Evolutionary conservation across 768 basidiomycete genomes (phyloP).

Genomic region (Rhodotorula graminis): DNA sequence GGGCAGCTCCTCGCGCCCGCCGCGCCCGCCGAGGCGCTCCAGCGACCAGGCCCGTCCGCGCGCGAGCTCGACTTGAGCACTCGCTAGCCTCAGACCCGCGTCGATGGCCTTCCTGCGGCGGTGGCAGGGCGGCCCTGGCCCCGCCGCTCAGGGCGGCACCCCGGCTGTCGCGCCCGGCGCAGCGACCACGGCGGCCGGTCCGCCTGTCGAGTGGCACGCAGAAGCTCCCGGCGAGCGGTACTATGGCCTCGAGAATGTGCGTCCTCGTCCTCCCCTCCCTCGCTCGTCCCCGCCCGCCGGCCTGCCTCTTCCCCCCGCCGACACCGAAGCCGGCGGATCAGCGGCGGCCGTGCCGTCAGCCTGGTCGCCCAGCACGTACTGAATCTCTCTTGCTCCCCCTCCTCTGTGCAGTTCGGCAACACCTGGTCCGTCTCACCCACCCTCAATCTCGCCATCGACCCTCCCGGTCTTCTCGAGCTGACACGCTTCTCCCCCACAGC

Average conservation of each 20-base stretch:
- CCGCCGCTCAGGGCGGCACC: background rate
- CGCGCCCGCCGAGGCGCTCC: too few species aligned
- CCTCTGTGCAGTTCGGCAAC: slow-evolving; percentile 71
- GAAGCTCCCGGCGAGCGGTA: slow-evolving; percentile 44
- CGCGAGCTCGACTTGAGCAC: background rate
- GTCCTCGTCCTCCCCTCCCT: slow-evolving; percentile 46
- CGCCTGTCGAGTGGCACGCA: slow-evolving; percentile 23
- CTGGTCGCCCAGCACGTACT: background rate
- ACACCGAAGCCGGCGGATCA: background rate
- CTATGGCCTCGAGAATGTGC: slow-evolving; percentile 94
- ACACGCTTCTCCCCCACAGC: slow-evolving; percentile 45
- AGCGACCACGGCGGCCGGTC: background rate
- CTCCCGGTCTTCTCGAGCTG: background rate
- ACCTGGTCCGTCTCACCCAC: slow-evolving; percentile 63
- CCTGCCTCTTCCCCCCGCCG: background rate
- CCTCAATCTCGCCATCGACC: background rate
- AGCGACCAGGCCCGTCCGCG: too few species aligned
- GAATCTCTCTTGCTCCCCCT: background rate
- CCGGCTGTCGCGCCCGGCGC: too few species aligned
- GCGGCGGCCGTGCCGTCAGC: background rate
- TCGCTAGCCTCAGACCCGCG: background rate
- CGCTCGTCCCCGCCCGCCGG: background rate
- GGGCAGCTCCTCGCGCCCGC: too few species aligned
- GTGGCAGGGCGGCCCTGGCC: background rate
- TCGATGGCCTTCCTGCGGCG: slow-evolving; percentile 24